These are phyloP conservation scores for Candida mesenterica DNA, from an alignment of 1,139 yeast genomes.

Conservation along the genomic window DNA sequence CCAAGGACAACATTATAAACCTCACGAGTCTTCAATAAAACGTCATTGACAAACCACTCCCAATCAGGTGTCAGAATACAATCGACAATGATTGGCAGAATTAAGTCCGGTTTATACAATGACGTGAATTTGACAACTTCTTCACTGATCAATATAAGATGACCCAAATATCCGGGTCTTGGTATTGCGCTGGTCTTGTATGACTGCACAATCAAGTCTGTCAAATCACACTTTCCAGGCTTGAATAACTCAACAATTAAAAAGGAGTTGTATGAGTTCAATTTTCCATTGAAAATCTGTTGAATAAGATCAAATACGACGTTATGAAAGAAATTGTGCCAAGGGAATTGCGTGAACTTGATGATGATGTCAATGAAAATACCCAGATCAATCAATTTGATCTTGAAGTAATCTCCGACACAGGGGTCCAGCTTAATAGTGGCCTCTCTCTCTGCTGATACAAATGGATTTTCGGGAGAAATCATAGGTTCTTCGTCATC, in stretches of 20 bases:
- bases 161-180: constrained; percentile 51
- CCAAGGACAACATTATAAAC: constrained; percentile 48
- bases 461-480: constrained; percentile 49
- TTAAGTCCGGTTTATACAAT: constrained; percentile 47
- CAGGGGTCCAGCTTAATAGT: constrained; percentile 36
- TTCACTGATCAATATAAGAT: constrained; percentile 45
- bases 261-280: constrained; percentile 48
- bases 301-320: constrained; percentile 50
- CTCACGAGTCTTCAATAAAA: constrained; percentile 44
- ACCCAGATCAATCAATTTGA: constrained; percentile 40
- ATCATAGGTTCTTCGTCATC: constrained; percentile 49
- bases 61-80: constrained; percentile 39
- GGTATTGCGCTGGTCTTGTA: constrained; percentile 28
- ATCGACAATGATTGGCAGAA: constrained; percentile 42
- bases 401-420: constrained; percentile 46
- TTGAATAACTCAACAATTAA: constrained; percentile 44
- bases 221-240: constrained; percentile 29
- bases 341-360: constrained; percentile 41
- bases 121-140: constrained; percentile 51
- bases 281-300: constrained; percentile 48
- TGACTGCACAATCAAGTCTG: constrained; percentile 33
- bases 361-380: constrained; percentile 34
- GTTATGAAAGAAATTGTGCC: constrained; percentile 52
- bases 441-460: constrained; percentile 36
- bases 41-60: constrained; percentile 48